These are phyloP conservation scores for Sextonia rubra DNA, from an alignment of 164 flowering plant genomes.

Conservation along the genomic window DNA sequence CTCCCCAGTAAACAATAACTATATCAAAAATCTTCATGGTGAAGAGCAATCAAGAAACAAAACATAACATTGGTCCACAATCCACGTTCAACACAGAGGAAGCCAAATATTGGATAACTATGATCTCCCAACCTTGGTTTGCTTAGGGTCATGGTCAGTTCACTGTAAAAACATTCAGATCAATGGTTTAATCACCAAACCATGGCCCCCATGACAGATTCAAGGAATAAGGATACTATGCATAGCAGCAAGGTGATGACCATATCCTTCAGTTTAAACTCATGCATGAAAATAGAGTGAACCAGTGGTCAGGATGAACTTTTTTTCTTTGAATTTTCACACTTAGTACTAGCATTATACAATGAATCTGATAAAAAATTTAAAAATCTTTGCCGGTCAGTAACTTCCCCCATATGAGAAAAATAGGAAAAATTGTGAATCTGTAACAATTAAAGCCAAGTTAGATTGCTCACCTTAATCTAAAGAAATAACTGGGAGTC, in stretches of 20 bases:
- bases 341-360: not conserved
- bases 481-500: slow-evolving; percentile 60
- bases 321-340: not conserved
- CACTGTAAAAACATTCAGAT: no score
- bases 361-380: not conserved
- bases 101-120: not conserved
- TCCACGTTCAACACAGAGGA: not conserved
- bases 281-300: not conserved
- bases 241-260: not conserved
- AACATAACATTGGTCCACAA: not conserved
- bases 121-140: not conserved
- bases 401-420: not conserved
- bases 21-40: no score
- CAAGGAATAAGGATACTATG: not conserved
- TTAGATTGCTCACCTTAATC: slow-evolving; percentile 44
- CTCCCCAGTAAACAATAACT: no score
- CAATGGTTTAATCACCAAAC: not conserved
- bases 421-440: not conserved
- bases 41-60: no score
- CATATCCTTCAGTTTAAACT: not conserved
- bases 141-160: not conserved
- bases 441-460: not conserved
- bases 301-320: not conserved
- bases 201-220: not conserved
- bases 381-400: not conserved